phyloP scores from a whole-genome alignment of 108 stramenopile genomes.

The Pelagomonas calceolata region DNA sequence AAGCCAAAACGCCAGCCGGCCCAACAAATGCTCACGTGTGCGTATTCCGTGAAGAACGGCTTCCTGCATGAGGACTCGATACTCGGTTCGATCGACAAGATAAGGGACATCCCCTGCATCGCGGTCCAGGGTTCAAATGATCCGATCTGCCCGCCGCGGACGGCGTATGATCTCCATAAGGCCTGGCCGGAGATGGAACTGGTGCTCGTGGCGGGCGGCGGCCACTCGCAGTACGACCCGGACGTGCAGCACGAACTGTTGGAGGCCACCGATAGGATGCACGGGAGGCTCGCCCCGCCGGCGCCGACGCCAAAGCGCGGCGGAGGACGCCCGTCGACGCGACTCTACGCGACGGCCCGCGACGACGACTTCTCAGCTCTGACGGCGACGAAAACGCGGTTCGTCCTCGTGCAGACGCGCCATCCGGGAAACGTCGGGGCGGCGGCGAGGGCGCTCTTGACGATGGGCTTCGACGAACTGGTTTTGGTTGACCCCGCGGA shows the following conservation, averaged over 20 bases:
- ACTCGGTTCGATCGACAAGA: conserved; percentile 17
- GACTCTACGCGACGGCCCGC: no score
- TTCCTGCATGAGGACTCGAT: conserved; percentile 27
- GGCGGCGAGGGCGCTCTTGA: no score
- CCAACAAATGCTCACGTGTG: conserved; percentile 65
- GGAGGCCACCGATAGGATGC: conserved; percentile 36
- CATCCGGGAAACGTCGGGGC: no score
- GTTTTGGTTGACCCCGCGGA: no score
- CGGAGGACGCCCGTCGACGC: no score
- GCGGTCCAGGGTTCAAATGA: conserved; percentile 59
- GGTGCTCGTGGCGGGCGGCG: conserved; percentile 42
- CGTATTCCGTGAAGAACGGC: conserved; percentile 50
- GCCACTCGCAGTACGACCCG: conserved; percentile 70
- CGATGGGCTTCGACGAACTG: no score
- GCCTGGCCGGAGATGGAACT: conserved; percentile 51
- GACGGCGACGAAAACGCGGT: no score
- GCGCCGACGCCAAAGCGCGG: no score
- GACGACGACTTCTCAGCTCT: no score
- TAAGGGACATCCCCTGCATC: conserved; percentile 37
- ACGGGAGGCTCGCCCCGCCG: no score
- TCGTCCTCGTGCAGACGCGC: no score
- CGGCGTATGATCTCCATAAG: conserved; percentile 50
- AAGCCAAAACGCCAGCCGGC: conserved; percentile 33
- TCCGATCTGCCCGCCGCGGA: conserved; percentile 58
- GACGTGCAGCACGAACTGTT: conserved; percentile 49